These are phyloP conservation scores for Botrytis sinoallii DNA, from an alignment of 2,329 filamentous ascomycete species.

Conservation along the genomic window DNA sequence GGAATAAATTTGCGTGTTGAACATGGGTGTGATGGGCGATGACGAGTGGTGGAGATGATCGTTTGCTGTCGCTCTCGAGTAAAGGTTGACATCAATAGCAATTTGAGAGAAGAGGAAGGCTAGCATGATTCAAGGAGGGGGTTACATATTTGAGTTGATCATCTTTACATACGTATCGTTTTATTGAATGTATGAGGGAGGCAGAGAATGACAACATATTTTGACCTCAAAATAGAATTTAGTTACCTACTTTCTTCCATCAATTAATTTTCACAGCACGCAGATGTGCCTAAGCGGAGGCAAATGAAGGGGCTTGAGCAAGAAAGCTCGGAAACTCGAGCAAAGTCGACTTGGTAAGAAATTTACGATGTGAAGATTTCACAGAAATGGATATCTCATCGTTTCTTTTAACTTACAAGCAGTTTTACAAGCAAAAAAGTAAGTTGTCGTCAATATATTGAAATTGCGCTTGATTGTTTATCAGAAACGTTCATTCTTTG, in stretches of 20 bases:
- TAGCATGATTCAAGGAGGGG: background rate
- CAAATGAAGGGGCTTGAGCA: slow-evolving; percentile 18
- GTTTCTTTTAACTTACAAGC: background rate
- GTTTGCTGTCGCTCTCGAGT: background rate
- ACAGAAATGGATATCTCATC: too few relatives aligned
- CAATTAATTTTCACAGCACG: background rate
- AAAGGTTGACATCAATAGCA: background rate
- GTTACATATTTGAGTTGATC: background rate
- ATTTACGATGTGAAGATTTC: background rate
- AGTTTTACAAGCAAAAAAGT: background rate
- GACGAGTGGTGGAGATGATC: background rate
- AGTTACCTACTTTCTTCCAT: background rate
- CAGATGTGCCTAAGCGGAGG: background rate
- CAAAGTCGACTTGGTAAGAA: background rate
- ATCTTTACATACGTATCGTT: background rate
- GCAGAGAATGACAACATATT: background rate
- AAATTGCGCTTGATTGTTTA: background rate
- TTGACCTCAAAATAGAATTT: slow-evolving; percentile 4
- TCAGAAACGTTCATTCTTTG: slow-evolving; percentile 8
- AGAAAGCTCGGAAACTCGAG: background rate
- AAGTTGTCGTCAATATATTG: background rate
- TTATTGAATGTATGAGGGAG: background rate
- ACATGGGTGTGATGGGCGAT: slow-evolving; percentile 2
- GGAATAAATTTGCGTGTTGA: background rate
- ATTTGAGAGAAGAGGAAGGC: background rate